Conservation (phyloP, 352 stramenopile species). For the Globisporangium paroecandrum region DNA sequence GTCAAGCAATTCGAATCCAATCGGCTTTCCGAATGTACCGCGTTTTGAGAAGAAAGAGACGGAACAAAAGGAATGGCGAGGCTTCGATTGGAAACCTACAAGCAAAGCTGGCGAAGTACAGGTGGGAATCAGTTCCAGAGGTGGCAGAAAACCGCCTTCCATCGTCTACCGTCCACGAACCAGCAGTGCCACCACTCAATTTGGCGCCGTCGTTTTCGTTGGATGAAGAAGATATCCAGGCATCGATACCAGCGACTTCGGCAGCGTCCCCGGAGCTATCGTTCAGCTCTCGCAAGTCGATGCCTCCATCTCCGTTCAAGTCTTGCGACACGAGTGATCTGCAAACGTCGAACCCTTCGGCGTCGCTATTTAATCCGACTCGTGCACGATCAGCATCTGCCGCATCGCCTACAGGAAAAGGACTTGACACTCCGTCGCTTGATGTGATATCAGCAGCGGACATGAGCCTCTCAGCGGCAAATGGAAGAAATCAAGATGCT, state of each 20-base stretch:
- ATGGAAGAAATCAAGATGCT: neutral
- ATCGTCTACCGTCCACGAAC: neutral
- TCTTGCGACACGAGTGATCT: neutral
- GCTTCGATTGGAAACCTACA: neutral
- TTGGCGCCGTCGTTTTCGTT: neutral
- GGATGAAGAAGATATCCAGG: constrained; percentile 8
- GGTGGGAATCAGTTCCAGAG: neutral
- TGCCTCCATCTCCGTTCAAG: constrained; percentile 10
- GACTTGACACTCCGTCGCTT: neutral
- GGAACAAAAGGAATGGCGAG: neutral
- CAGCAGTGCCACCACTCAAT: constrained; percentile 1
- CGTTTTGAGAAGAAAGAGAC: constrained; percentile 22
- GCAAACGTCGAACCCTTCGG: neutral
- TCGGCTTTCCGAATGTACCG: constrained; percentile 63
- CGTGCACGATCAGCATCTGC: constrained; percentile 1
- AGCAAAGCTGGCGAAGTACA: neutral
- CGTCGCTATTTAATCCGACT: neutral
- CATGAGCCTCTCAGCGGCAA: neutral
- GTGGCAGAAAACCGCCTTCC: neutral
- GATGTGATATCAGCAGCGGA: neutral
- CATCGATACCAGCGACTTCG: constrained; percentile 16
- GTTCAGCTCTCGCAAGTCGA: constrained; percentile 2
- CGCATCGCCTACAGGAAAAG: neutral
- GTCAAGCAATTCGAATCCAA: constrained; percentile 59
- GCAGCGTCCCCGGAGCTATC: constrained; percentile 12